Evolutionary conservation across 2,329 filamentous ascomycete genomes (phyloP).

Genomic region (Hypoxylon sp.): DNA sequence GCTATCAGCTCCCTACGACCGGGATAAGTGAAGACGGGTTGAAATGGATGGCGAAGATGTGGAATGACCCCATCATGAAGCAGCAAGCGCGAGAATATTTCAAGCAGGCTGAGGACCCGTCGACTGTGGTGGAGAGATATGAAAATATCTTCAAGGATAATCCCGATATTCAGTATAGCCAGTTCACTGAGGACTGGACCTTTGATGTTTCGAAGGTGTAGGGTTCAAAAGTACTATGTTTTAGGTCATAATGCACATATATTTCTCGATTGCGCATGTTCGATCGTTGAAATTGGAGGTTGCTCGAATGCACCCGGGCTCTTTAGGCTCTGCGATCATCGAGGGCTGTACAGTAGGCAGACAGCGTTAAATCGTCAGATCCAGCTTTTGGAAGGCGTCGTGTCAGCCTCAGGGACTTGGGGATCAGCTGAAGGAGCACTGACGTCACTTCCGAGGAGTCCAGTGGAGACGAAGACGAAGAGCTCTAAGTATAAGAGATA

Average conservation of each 20-base stretch:
- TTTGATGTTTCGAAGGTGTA: conserved; percentile 26
- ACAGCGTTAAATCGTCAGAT: background rate
- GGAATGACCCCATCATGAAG: conserved; percentile 50
- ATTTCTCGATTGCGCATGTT: background rate
- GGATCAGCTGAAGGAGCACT: background rate
- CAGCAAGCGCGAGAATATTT: conserved; percentile 48
- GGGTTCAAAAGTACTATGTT: background rate
- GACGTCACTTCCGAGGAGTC: background rate
- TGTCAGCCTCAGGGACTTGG: background rate
- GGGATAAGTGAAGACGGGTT: conserved; percentile 47
- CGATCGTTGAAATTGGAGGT: background rate
- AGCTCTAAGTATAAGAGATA: no score
- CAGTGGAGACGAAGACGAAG: background rate
- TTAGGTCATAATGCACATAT: background rate
- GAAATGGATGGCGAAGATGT: conserved; percentile 53
- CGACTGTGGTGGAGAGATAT: conserved; percentile 45
- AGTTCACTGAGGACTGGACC: conserved; percentile 49
- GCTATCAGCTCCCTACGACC: conserved; percentile 50
- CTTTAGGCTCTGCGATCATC: background rate
- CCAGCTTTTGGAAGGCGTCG: background rate
- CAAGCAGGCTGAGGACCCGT: conserved; percentile 47
- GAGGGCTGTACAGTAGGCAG: background rate
- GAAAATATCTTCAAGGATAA: conserved; percentile 49
- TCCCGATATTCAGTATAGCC: conserved; percentile 42
- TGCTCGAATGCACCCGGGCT: no score